These are phyloP conservation scores for Colletotrichum shisoi DNA, from an alignment of 2,329 filamentous ascomycete genomes.

Conservation along the genomic window DNA sequence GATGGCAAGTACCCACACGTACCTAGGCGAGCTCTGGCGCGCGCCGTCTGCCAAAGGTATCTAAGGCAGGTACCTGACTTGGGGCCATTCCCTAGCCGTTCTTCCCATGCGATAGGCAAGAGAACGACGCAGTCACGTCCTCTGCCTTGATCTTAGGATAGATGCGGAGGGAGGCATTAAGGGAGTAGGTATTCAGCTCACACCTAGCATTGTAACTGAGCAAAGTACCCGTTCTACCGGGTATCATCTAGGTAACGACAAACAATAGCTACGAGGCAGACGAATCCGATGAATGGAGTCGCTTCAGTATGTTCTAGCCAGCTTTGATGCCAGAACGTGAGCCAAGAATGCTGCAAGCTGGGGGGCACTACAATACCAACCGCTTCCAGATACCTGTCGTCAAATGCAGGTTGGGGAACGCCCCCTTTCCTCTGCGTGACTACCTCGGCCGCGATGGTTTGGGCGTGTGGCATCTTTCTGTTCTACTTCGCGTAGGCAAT, in stretches of 20 bases:
- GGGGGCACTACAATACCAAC: conserved; percentile 5
- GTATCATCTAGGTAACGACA: neutral
- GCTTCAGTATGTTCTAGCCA: no score
- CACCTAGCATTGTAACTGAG: neutral
- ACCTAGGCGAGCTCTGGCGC: conserved; percentile 3
- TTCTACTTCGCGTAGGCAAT: conserved; percentile 6
- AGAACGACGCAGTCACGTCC: conserved; percentile 19
- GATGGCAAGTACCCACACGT: conserved; percentile 11
- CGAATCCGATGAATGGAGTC: neutral
- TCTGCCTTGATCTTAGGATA: neutral
- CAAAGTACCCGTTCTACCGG: neutral
- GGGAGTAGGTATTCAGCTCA: neutral
- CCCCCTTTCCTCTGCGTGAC: neutral
- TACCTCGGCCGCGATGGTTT: conserved; percentile 15
- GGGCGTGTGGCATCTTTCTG: conserved; percentile 16
- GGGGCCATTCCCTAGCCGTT: neutral
- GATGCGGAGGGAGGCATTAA: no score
- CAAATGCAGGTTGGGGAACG: conserved; percentile 1
- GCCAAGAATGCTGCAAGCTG: conserved; percentile 31
- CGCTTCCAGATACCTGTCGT: conserved; percentile 10
- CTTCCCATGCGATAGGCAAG: conserved; percentile 27
- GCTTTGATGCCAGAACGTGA: neutral
- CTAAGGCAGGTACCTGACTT: conserved; percentile 31
- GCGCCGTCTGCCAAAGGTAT: conserved; percentile 2
- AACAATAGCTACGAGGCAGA: neutral